These are phyloP conservation scores for Melanomma pulvis-pyrius DNA, from an alignment of 495 filamentous ascomycete genomes.

Conservation along the genomic window DNA sequence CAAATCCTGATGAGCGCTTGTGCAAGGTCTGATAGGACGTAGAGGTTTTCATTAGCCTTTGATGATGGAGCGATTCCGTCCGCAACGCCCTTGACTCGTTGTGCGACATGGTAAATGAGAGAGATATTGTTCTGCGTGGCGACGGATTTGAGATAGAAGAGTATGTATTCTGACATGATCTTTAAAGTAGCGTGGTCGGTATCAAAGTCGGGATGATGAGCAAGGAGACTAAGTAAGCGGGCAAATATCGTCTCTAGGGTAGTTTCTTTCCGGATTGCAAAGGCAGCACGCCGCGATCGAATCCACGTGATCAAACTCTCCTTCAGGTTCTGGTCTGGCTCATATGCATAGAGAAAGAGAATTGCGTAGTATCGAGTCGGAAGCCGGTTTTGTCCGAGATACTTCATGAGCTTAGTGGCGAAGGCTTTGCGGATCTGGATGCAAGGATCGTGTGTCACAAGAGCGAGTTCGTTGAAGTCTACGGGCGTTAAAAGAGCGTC, in stretches of 20 bases:
- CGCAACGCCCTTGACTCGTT: conserved; percentile 86
- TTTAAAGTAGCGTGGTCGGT: conserved; percentile 67
- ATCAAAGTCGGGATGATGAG: conserved; percentile 92
- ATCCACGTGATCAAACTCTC: conserved; percentile 84
- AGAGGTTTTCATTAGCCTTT: conserved; percentile 61
- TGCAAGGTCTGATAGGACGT: conserved; percentile 85
- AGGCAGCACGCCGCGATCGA: conserved; percentile 64
- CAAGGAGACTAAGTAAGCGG: conserved; percentile 81
- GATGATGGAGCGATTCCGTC: conserved; percentile 67
- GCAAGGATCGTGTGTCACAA: conserved; percentile 77
- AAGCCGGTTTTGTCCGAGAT: conserved; percentile 69
- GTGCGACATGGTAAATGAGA: conserved; percentile 87
- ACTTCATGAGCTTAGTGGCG: conserved; percentile 82
- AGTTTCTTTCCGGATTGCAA: conserved; percentile 56
- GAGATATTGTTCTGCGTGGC: conserved; percentile 85
- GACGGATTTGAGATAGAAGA: conserved; percentile 84
- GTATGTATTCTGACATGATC: conserved; percentile 81
- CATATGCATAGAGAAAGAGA: conserved; percentile 86
- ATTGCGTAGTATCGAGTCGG: conserved; percentile 81
- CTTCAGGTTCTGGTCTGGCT: conserved; percentile 70
- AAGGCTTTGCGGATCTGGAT: conserved; percentile 75
- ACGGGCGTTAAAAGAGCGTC: conserved; percentile 71
- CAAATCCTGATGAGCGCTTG: conserved; percentile 81
- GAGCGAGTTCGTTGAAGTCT: conserved; percentile 78
- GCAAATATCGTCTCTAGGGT: conserved; percentile 84